These are phyloP conservation scores for Ustilago cynodontis DNA, from an alignment of 1,284 basidiomycete genomes.

Conservation along the genomic window DNA sequence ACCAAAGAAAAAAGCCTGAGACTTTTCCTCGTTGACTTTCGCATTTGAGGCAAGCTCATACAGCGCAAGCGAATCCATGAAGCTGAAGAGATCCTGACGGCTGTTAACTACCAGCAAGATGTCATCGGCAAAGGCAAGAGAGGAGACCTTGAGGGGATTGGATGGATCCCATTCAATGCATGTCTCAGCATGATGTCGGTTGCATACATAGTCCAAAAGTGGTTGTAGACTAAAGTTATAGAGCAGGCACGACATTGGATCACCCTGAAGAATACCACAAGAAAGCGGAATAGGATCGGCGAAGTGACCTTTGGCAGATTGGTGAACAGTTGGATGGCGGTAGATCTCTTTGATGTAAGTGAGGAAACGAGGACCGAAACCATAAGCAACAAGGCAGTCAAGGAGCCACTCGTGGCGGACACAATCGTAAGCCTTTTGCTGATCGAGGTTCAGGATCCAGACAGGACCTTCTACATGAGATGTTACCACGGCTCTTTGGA, in stretches of 20 bases:
- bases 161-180: background rate
- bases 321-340: background rate
- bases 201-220: background rate
- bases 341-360: background rate
- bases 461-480: background rate
- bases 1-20: background rate
- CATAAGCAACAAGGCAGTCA: background rate
- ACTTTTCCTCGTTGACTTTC: conserved; percentile 4
- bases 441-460: conserved; percentile 2
- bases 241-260: conserved; percentile 6
- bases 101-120: background rate
- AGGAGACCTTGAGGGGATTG: background rate
- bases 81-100: background rate
- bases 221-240: conserved; percentile 6
- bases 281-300: background rate
- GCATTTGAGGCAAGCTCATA: conserved; percentile 2
- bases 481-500: background rate
- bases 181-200: background rate
- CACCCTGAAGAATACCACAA: conserved; percentile 3
- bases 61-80: background rate
- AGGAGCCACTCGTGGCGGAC: conserved; percentile 2
- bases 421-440: conserved; percentile 3
- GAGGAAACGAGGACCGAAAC: background rate
- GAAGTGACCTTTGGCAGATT: background rate
- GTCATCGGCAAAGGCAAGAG: background rate